Conservation (phyloP, 805 yeast species). For the Saccharomycopsis guyanensis region DNA sequence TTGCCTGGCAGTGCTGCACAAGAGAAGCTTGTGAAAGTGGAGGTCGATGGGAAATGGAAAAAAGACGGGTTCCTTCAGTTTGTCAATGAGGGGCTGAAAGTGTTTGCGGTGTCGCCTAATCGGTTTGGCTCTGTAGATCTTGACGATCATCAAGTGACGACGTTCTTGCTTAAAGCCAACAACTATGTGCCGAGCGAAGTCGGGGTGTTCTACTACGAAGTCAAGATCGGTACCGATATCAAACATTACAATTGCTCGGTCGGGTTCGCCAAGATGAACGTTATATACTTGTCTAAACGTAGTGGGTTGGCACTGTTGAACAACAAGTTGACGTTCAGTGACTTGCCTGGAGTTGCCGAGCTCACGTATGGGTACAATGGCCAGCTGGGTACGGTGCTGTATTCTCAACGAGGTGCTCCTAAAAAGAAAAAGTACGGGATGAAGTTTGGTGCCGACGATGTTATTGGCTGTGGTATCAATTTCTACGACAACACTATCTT, state of each 20-base stretch:
- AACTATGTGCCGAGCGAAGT: conserved; percentile 11
- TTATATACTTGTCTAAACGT: not conserved
- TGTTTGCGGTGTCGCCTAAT: conserved; percentile 9
- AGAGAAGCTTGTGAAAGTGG: conserved; percentile 2
- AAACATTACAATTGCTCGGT: conserved; percentile 16
- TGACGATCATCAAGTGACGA: not conserved
- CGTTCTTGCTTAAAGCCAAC: conserved; percentile 13
- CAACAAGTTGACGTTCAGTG: conserved; percentile 2
- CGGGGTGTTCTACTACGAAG: conserved; percentile 19
- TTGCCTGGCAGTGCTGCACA: conserved; percentile 6
- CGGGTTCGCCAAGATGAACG: conserved; percentile 12
- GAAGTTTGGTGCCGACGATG: conserved; percentile 49
- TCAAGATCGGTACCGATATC: conserved; percentile 14
- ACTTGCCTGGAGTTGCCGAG: conserved; percentile 39
- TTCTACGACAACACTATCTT: conserved; percentile 56
- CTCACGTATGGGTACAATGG: conserved; percentile 49
- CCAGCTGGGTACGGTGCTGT: conserved; percentile 38
- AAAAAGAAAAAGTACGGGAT: conserved; percentile 35
- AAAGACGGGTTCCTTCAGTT: conserved; percentile 7
- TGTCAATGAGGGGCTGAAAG: conserved; percentile 6
- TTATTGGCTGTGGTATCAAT: conserved; percentile 80
- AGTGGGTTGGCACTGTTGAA: not conserved
- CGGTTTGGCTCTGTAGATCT: not conserved
- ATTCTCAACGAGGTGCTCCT: conserved; percentile 32
- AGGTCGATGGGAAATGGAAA: not conserved